Evolutionary conservation across 495 filamentous ascomycete species (phyloP).

Genomic region (Penicillium salamii): DNA sequence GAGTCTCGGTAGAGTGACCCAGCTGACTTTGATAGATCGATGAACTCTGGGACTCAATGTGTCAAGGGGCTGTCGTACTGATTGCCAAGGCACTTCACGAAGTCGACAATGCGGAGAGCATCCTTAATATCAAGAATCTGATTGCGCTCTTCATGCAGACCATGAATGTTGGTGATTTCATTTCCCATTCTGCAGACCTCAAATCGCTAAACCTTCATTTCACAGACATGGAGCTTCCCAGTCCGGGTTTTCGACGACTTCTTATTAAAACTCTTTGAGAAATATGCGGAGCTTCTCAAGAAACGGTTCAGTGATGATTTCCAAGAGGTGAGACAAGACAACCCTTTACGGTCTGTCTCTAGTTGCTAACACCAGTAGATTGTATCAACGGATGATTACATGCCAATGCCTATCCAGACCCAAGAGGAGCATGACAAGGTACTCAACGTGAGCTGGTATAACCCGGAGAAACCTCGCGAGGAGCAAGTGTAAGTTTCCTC

Average conservation of each 20-base stretch:
- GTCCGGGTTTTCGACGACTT: slow-evolving; percentile 78
- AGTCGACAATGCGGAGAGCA: slow-evolving; percentile 76
- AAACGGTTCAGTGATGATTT: slow-evolving; percentile 89
- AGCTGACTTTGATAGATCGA: slow-evolving; percentile 85
- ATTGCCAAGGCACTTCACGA: slow-evolving; percentile 73
- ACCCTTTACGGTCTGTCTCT: not conserved
- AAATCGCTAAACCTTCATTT: slow-evolving; percentile 10
- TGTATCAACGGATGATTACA: slow-evolving; percentile 95
- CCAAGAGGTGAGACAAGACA: slow-evolving; percentile 60
- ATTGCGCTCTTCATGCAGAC: slow-evolving; percentile 95
- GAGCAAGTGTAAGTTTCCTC: slow-evolving; percentile 63
- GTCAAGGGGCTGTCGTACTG: slow-evolving; percentile 75
- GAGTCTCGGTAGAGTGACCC: too few species aligned
- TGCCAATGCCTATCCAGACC: slow-evolving; percentile 94
- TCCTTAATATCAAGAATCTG: slow-evolving; percentile 88
- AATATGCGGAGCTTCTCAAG: slow-evolving; percentile 91
- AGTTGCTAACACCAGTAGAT: slow-evolving; percentile 52
- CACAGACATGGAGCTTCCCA: slow-evolving; percentile 81
- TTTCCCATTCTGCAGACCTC: not conserved
- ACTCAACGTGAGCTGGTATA: slow-evolving; percentile 89
- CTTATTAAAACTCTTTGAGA: slow-evolving; percentile 81
- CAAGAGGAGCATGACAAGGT: slow-evolving; percentile 94
- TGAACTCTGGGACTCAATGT: slow-evolving; percentile 98
- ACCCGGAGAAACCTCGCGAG: slow-evolving; percentile 69
- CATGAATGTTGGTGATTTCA: slow-evolving; percentile 66